Evolutionary conservation across 768 basidiomycete species (phyloP), one percentile per base, ranked within the genome.

Genomic region (Lactarius hengduanensis): DNA sequence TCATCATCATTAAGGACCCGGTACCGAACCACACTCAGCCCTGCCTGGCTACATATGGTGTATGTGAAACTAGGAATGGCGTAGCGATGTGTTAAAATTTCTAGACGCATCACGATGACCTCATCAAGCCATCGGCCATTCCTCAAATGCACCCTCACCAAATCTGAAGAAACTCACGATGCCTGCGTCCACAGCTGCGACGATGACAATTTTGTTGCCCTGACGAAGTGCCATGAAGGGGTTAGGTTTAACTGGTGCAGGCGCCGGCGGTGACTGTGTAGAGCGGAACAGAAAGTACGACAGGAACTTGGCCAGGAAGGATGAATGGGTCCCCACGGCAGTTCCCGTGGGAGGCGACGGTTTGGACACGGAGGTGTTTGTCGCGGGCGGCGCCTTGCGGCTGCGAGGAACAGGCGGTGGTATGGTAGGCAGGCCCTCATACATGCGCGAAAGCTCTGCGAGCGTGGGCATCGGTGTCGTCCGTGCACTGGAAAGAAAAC

Each of bases 91-190:
- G 55, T 41, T 41, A 26, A 9, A 3, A 32, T 32, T n/a, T 32
- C 30, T n/a, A 22, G 26, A 6, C 47, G 5, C 26, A 9, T 57
- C n/a, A 41, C 58, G 40, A 58, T 30, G 38, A 41, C 32, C 30
- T 26, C 8, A 40, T 70, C 38, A 70, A 2, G 58, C 68, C 87
- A 94, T 91, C 0, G 92, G 88, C 85, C 90, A 89, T 71, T 94
- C 91, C 61, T 84, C 86, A 74, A 98, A 98, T 10, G 81, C 86
- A 0, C 93, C 92, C 73, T 94, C 83, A 8, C 90, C 88, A 70
- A 98, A 94, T 61, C 91, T 80, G 77, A 94, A 91, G 80, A 97
- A 96, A 70, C 91, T 90, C 53, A 89, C 89, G 69, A 84, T 93
- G 10, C 96, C 94, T 2, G 86, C 83, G 76, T 97, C 95, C 5